Conservation (phyloP, 2,329 filamentous ascomycete species). For the Chrysoporthe deuterocubensis region DNA sequence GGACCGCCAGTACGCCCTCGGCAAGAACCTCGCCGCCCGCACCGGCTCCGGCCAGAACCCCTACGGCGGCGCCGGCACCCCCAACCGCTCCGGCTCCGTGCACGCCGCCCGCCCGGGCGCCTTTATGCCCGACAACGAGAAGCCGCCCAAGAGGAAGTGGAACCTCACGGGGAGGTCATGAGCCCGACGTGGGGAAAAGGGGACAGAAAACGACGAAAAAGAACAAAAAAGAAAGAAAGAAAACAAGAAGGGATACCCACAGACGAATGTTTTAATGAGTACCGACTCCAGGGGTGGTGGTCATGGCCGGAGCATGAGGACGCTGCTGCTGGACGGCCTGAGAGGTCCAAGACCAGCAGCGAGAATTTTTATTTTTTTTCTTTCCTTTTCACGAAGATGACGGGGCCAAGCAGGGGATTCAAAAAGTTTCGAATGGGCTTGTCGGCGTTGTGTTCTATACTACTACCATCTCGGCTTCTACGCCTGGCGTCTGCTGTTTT, state of each 20-base stretch:
- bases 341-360: not conserved
- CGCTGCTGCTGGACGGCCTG: not conserved
- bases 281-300: not conserved
- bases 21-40: constrained; percentile 44
- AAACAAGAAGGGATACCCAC: not conserved
- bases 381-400: not conserved
- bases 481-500: not conserved
- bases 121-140: constrained; percentile 43
- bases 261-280: not conserved
- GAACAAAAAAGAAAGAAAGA: not conserved
- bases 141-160: constrained; percentile 50
- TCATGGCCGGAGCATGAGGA: not conserved
- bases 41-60: constrained; percentile 35
- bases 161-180: constrained; percentile 22
- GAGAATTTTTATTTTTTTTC: no score
- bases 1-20: constrained; percentile 59
- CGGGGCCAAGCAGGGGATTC: not conserved
- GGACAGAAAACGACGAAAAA: constrained; percentile 33
- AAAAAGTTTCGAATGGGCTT: not conserved
- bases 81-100: constrained; percentile 37
- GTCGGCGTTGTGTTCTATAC: constrained; percentile 7
- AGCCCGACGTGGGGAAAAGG: constrained; percentile 41
- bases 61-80: constrained; percentile 39
- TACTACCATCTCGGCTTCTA: not conserved
- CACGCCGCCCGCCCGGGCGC: constrained; percentile 40